These are phyloP conservation scores for Epichloe typhina DNA, from an alignment of 2,329 filamentous ascomycete genomes.

Conservation along the genomic window DNA sequence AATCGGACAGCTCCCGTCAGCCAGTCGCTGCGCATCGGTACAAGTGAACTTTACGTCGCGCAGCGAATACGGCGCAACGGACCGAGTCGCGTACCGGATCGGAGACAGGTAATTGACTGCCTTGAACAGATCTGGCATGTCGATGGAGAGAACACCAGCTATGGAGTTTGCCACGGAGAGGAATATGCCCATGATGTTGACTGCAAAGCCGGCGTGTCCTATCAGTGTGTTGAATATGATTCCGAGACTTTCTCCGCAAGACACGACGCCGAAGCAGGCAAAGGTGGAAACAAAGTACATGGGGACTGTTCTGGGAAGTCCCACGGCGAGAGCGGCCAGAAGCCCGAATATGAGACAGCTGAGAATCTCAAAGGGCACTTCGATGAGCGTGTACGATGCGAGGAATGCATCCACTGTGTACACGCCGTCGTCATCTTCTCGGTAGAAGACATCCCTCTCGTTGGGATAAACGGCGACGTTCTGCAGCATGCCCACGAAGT, in stretches of 20 bases:
- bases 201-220: slow-evolving; percentile 59
- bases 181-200: slow-evolving; percentile 58
- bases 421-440: slow-evolving; percentile 60
- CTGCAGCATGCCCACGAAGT: slow-evolving; percentile 68
- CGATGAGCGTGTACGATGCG: slow-evolving; percentile 54
- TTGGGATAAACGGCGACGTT: slow-evolving; percentile 62
- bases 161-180: slow-evolving; percentile 59
- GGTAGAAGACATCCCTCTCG: slow-evolving; percentile 65
- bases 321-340: slow-evolving; percentile 49
- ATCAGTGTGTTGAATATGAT: slow-evolving; percentile 75
- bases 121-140: slow-evolving; percentile 52
- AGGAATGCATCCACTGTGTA: slow-evolving; percentile 63
- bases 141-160: slow-evolving; percentile 56
- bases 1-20: slow-evolving; percentile 49
- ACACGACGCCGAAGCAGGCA: slow-evolving; percentile 60
- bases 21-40: slow-evolving; percentile 42
- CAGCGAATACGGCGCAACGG: slow-evolving; percentile 53
- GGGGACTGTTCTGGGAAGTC: slow-evolving; percentile 45
- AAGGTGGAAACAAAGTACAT: slow-evolving; percentile 58
- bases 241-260: slow-evolving; percentile 60
- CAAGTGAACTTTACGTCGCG: slow-evolving; percentile 50
- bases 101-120: slow-evolving; percentile 61
- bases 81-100: slow-evolving; percentile 54
- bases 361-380: slow-evolving; percentile 58
- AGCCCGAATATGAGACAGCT: slow-evolving; percentile 53